Evolutionary conservation across 2,329 filamentous ascomycete species (phyloP).

Genomic region (Scleromitrula shiraiana): DNA sequence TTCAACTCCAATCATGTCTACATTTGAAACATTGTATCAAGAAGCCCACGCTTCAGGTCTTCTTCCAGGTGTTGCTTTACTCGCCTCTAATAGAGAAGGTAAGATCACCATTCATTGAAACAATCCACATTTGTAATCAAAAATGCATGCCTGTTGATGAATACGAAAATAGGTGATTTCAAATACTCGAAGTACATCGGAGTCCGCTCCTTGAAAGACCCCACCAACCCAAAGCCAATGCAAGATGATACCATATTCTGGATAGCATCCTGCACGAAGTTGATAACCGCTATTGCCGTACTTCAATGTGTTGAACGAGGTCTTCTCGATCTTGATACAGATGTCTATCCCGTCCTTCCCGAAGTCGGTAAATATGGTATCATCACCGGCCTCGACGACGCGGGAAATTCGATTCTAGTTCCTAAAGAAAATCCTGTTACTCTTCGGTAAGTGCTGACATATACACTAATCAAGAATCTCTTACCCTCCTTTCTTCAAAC

Average conservation of each 20-base stretch:
- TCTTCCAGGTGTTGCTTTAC: not conserved
- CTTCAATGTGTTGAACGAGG: slow-evolving; percentile 51
- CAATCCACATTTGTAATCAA: too few species aligned
- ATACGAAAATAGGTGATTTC: slow-evolving; percentile 28
- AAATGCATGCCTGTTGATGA: not conserved
- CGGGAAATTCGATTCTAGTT: slow-evolving; percentile 13
- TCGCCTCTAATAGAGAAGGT: not conserved
- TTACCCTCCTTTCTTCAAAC: too few species aligned
- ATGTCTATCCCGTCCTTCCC: slow-evolving; percentile 19
- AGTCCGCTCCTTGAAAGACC: slow-evolving; percentile 39
- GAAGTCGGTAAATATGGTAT: slow-evolving; percentile 23
- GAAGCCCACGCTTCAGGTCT: not conserved
- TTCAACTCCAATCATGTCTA: too few species aligned
- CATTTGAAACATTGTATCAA: not conserved
- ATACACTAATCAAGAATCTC: not conserved
- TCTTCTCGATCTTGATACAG: slow-evolving; percentile 39
- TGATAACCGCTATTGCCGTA: slow-evolving; percentile 41
- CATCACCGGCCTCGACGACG: slow-evolving; percentile 19
- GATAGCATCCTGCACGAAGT: slow-evolving; percentile 51
- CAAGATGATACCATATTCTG: slow-evolving; percentile 52
- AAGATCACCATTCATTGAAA: too few species aligned
- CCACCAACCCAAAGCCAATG: slow-evolving; percentile 47
- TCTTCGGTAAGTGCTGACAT: slow-evolving; percentile 17
- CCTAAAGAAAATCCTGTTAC: slow-evolving; percentile 21
- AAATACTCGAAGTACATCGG: slow-evolving; percentile 32